A percentile compares a stretch with the other conserved stretches of the same genome.
These are phyloP conservation scores for Fusarium zealandicum DNA, from an alignment of 2,329 filamentous ascomycete genomes.

Conservation along the genomic window DNA sequence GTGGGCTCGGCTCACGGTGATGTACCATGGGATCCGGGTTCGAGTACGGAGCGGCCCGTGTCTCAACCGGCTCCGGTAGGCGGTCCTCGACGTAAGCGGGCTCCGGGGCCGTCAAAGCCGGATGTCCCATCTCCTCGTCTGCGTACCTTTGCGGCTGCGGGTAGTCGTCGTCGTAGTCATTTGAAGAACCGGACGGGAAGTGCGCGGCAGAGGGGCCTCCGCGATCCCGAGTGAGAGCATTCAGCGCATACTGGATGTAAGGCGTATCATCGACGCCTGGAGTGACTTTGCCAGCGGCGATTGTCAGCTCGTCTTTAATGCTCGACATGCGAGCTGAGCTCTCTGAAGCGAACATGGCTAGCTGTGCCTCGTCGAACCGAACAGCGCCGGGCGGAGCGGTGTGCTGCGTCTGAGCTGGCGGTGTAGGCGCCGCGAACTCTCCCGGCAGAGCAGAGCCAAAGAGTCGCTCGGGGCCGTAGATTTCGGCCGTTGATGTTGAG, in stretches of 20 bases:
- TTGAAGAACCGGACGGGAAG: slow-evolving; percentile 53
- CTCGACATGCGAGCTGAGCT: slow-evolving; percentile 46
- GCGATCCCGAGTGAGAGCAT: slow-evolving; percentile 80
- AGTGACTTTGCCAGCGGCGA: slow-evolving; percentile 64
- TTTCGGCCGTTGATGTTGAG: slow-evolving; percentile 48
- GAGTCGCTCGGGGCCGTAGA: slow-evolving; percentile 54
- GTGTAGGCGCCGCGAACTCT: slow-evolving; percentile 19
- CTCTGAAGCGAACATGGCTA: slow-evolving; percentile 49
- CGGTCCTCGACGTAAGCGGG: slow-evolving; percentile 42
- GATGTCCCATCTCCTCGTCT: slow-evolving; percentile 29
- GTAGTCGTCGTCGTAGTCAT: slow-evolving; percentile 44
- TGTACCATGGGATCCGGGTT: slow-evolving; percentile 33
- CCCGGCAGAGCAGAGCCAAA: slow-evolving; percentile 44
- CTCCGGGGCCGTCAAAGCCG: slow-evolving; percentile 34
- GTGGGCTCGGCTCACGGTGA: slow-evolving; percentile 18
- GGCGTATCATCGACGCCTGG: slow-evolving; percentile 85
- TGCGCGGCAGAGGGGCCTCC: slow-evolving; percentile 64
- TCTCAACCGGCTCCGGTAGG: slow-evolving; percentile 35
- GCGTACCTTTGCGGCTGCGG: slow-evolving; percentile 30
- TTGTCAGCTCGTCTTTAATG: slow-evolving; percentile 61
- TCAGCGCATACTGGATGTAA: slow-evolving; percentile 88
- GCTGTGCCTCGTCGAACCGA: slow-evolving; percentile 50
- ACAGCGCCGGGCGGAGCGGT: slow-evolving; percentile 32
- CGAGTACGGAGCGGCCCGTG: slow-evolving; percentile 21
- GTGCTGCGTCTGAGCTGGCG: slow-evolving; percentile 18